These are phyloP conservation scores for Penicillium egyptiacum DNA, from an alignment of 495 filamentous ascomycete species.

Conservation along the genomic window DNA sequence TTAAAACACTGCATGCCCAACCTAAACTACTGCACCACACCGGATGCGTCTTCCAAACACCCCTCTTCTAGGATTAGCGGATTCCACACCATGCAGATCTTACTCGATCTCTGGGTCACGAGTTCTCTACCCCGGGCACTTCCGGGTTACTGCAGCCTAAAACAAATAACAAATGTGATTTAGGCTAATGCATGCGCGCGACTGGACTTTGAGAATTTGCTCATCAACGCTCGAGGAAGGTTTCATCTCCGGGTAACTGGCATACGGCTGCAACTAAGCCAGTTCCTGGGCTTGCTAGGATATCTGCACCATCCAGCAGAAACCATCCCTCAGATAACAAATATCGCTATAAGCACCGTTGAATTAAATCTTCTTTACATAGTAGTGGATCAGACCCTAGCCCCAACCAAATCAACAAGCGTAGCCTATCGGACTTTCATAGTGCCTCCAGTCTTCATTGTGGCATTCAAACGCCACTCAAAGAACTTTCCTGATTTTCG, in stretches of 20 bases:
- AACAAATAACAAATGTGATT: constrained; percentile 22
- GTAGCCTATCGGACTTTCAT: background rate
- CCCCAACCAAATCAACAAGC: background rate
- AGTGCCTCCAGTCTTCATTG: background rate
- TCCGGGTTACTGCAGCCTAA: constrained; percentile 16
- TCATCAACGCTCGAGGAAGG: background rate
- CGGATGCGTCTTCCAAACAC: constrained; percentile 4
- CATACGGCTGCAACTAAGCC: constrained; percentile 9
- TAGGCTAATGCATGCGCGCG: constrained; percentile 18
- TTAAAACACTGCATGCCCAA: background rate
- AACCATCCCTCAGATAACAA: background rate
- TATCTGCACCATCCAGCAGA: background rate
- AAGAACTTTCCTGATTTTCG: background rate
- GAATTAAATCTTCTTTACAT: background rate
- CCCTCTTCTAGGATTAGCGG: background rate
- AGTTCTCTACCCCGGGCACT: constrained; percentile 13
- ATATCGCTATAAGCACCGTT: background rate
- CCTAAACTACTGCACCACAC: constrained; percentile 10
- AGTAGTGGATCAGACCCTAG: background rate
- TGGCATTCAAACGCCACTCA: constrained; percentile 16
- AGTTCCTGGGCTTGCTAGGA: background rate
- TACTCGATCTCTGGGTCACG: constrained; percentile 18
- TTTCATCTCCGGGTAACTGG: constrained; percentile 3
- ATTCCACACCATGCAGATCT: constrained; percentile 5
- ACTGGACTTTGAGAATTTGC: background rate